Evolutionary conservation across 2,329 filamentous ascomycete genomes (phyloP).

Genomic region (Trichoderma endophyticum): DNA sequence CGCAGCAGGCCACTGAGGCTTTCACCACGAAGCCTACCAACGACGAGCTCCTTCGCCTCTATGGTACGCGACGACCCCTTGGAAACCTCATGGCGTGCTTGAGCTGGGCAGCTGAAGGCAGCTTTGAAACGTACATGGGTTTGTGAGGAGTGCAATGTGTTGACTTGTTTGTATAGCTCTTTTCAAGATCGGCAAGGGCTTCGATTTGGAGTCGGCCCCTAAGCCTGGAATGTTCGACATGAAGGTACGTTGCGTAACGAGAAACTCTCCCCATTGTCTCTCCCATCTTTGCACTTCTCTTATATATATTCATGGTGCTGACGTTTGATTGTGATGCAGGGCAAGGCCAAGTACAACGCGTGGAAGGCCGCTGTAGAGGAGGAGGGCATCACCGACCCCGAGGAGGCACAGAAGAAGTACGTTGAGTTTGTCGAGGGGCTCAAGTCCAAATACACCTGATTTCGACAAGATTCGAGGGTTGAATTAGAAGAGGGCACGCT

Average conservation of each 20-base stretch:
- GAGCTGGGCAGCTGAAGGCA: neutral
- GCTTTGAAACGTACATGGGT: neutral
- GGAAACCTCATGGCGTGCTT: neutral
- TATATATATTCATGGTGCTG: neutral
- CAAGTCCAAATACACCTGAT: constrained; percentile 68
- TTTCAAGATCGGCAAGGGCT: constrained; percentile 56
- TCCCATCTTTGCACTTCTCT: neutral
- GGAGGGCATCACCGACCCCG: constrained; percentile 52
- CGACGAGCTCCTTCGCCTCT: constrained; percentile 63
- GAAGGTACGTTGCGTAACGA: constrained; percentile 45
- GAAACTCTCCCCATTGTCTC: neutral
- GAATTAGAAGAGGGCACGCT: neutral
- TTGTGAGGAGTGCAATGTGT: neutral
- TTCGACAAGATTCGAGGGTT: constrained; percentile 59
- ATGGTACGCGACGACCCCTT: constrained; percentile 40
- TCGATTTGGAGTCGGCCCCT: constrained; percentile 55
- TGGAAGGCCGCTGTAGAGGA: constrained; percentile 72
- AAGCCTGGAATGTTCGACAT: constrained; percentile 68
- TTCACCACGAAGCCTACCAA: constrained; percentile 61
- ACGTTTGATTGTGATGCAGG: constrained; percentile 43
- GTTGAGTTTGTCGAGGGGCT: constrained; percentile 68
- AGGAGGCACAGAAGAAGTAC: constrained; percentile 74
- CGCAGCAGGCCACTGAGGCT: constrained; percentile 63
- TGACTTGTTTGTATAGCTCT: constrained; percentile 41
- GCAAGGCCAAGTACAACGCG: constrained; percentile 74